Conservation (phyloP, 352 stramenopile species). For the Globisporangium polare region DNA sequence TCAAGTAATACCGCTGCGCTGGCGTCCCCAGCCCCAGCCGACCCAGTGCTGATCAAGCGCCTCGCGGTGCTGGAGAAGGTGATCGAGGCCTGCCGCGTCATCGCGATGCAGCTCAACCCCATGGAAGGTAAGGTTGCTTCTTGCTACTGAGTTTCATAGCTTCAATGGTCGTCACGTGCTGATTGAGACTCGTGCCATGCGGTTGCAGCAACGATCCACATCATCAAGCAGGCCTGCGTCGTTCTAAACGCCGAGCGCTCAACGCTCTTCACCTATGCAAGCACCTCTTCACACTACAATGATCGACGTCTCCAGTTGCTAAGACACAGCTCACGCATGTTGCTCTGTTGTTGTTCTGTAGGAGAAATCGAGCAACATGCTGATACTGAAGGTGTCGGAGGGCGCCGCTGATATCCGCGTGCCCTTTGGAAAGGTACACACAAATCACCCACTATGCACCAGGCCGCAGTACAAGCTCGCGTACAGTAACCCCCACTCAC, state of each 20-base stretch:
- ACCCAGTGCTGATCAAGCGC: constrained; percentile 49
- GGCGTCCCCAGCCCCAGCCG: constrained; percentile 12
- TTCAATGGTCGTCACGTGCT: background rate
- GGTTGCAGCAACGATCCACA: constrained; percentile 66
- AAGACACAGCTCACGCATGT: background rate
- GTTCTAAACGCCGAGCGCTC: constrained; percentile 88
- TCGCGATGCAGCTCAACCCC: constrained; percentile 75
- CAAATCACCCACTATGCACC: background rate
- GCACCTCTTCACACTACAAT: background rate
- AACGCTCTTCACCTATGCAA: constrained; percentile 87
- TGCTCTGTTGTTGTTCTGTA: constrained; percentile 11
- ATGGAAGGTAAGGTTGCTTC: constrained; percentile 43
- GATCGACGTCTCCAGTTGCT: background rate
- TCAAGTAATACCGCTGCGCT: constrained; percentile 2
- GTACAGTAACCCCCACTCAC: background rate
- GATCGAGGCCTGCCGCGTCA: constrained; percentile 70
- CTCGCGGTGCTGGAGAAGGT: constrained; percentile 73
- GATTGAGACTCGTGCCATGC: background rate
- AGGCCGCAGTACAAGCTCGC: no score
- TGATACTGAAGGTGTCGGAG: constrained; percentile 86
- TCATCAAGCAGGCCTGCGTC: constrained; percentile 84
- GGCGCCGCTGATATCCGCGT: constrained; percentile 83
- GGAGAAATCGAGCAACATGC: constrained; percentile 69
- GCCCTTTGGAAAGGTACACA: constrained; percentile 63
- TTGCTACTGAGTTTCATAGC: background rate